phyloP scores from a whole-genome alignment of 2,329 filamentous ascomycete genomes.

The Chaetothyriales sp. region DNA sequence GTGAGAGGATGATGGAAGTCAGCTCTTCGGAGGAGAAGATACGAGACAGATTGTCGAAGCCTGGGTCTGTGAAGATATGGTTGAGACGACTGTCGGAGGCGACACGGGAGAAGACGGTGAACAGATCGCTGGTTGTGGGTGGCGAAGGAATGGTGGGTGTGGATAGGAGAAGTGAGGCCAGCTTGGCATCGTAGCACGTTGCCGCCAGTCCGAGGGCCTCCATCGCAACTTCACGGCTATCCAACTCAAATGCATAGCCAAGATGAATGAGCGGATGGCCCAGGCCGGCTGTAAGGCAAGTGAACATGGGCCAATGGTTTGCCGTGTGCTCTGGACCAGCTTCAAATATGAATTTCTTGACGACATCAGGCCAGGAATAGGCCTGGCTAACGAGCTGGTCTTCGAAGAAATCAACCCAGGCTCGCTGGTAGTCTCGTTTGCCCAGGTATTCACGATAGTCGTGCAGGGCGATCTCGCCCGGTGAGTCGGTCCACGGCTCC shows the following conservation, averaged over 20 bases:
- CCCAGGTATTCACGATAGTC: conserved; percentile 85
- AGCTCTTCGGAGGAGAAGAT: conserved; percentile 58
- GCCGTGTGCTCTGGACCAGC: conserved; percentile 24
- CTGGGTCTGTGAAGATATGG: conserved; percentile 46
- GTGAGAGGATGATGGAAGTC: conserved; percentile 51
- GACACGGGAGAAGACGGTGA: conserved; percentile 59
- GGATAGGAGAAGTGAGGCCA: conserved; percentile 34
- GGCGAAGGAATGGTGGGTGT: background rate
- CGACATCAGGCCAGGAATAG: conserved; percentile 73
- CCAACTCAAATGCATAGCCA: conserved; percentile 82
- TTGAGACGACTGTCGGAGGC: conserved; percentile 57
- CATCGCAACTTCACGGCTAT: conserved; percentile 72
- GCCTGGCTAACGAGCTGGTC: conserved; percentile 62
- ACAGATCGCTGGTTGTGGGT: conserved; percentile 43
- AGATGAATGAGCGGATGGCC: conserved; percentile 89
- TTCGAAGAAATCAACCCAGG: conserved; percentile 90
- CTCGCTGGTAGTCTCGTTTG: conserved; percentile 69
- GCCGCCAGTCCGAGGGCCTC: conserved; percentile 65
- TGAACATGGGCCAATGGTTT: conserved; percentile 50
- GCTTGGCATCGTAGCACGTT: conserved; percentile 51
- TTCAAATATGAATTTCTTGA: conserved; percentile 64
- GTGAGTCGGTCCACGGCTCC: conserved; percentile 71
- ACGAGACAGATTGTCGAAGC: conserved; percentile 48
- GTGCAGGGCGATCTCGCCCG: conserved; percentile 63
- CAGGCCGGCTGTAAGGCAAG: conserved; percentile 65